These are phyloP conservation scores for Trebouxia sp. DNA, from an alignment of 139 green algal species.

Conservation along the genomic window DNA sequence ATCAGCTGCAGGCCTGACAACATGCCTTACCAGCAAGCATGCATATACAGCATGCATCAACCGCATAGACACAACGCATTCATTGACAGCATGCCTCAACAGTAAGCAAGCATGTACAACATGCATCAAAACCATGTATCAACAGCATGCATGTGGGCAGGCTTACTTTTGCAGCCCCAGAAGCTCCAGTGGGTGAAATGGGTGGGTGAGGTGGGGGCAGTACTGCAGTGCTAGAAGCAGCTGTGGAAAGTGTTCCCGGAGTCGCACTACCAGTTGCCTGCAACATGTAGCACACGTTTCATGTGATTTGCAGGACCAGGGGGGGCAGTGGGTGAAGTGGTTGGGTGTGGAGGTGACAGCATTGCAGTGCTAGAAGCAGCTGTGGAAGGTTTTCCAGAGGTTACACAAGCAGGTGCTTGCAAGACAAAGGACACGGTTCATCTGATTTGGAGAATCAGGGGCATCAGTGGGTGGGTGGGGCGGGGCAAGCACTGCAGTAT, in stretches of 20 bases:
- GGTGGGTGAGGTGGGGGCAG: not conserved
- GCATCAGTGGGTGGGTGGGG: not conserved
- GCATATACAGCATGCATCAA: too few species aligned
- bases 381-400: not conserved
- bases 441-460: too few species aligned
- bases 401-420: not conserved
- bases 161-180: not conserved
- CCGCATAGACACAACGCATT: too few species aligned
- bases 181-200: not conserved
- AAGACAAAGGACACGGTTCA: too few species aligned
- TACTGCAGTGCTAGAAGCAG: not conserved
- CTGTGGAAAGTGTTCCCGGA: not conserved
- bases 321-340: not conserved
- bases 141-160: too few species aligned
- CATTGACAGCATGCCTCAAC: too few species aligned
- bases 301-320: not conserved
- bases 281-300: too few species aligned
- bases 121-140: too few species aligned
- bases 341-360: not conserved
- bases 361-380: not conserved
- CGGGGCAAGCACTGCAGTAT: not conserved
- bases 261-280: not conserved
- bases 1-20: too few species aligned
- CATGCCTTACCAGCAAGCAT: too few species aligned
- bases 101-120: too few species aligned